Evolutionary conservation across 202 grass and related monocot species (phyloP).

Genomic region (Cymbopogon flexuosus): DNA sequence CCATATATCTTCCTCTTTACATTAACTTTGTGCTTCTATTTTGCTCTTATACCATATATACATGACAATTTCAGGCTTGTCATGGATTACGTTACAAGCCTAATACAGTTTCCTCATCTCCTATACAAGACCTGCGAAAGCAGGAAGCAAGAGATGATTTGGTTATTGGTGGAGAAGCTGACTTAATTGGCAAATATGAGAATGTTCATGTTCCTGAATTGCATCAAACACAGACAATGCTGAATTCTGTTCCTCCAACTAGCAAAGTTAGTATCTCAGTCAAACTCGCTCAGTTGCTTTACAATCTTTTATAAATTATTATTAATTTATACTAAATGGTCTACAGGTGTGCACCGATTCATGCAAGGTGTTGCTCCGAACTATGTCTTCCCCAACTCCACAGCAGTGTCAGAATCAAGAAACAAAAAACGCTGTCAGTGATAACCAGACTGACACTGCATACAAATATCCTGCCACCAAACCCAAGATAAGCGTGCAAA

Average conservation of each 20-base stretch:
- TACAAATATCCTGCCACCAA: conserved; percentile 36
- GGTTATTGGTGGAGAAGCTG: conserved; percentile 3
- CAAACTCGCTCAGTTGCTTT: conserved; percentile 5
- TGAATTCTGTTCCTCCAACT: conserved; percentile 21
- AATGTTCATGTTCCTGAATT: conserved; percentile 11
- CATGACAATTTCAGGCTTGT: not conserved
- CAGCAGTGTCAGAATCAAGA: conserved; percentile 32
- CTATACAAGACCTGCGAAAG: conserved; percentile 14
- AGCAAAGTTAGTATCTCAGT: conserved; percentile 24
- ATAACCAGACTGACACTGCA: conserved; percentile 2
- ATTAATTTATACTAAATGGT: not conserved
- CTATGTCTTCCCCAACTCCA: conserved; percentile 24
- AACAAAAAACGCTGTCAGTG: conserved; percentile 5
- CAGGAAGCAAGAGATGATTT: conserved; percentile 25
- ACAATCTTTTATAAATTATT: not conserved
- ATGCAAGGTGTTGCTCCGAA: conserved; percentile 22
- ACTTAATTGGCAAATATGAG: conserved; percentile 8
- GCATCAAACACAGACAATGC: not conserved
- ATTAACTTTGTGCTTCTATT: not conserved
- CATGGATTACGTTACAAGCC: not conserved
- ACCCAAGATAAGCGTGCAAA: conserved; percentile 38
- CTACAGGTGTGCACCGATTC: conserved; percentile 36
- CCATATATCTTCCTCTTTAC: not conserved
- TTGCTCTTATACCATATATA: conserved; percentile 1
- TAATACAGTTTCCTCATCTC: not conserved